Percentiles rank a stretch among this genome's conserved stretches.
Conservation (phyloP, 2,329 filamentous ascomycete species). For the Corynespora cassiicola region DNA sequence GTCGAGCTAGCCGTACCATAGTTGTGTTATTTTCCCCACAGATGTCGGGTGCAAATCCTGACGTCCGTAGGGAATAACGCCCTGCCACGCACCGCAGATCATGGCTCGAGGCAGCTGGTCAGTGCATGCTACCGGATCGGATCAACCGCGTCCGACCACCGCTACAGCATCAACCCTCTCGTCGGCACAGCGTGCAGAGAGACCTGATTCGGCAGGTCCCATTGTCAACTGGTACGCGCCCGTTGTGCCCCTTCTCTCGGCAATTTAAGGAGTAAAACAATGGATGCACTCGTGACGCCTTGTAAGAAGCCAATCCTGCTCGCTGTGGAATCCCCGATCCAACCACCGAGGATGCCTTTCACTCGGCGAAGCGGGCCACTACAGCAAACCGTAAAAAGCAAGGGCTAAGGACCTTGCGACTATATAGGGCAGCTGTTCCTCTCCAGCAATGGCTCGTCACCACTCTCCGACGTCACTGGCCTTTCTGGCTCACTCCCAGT, state of each 20-base stretch:
- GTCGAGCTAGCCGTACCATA: too few species aligned
- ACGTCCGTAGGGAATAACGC: too few species aligned
- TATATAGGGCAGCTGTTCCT: slow-evolving; percentile 40
- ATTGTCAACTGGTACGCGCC: neutral
- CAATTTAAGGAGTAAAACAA: slow-evolving; percentile 21
- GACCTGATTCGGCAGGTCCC: slow-evolving; percentile 17
- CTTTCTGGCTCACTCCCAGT: too few species aligned
- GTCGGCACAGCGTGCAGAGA: slow-evolving; percentile 2
- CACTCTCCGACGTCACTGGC: slow-evolving; percentile 24
- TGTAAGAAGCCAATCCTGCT: slow-evolving; percentile 31
- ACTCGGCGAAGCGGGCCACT: neutral
- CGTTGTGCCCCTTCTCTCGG: neutral
- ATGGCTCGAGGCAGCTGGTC: slow-evolving; percentile 10
- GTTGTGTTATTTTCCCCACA: slow-evolving; percentile 11
- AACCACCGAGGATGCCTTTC: slow-evolving; percentile 16
- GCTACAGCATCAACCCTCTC: slow-evolving; percentile 3
- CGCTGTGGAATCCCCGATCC: slow-evolving; percentile 15
- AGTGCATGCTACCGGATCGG: slow-evolving; percentile 12
- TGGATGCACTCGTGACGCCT: slow-evolving; percentile 37
- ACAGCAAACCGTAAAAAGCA: slow-evolving; percentile 18
- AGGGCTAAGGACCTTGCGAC: slow-evolving; percentile 33
- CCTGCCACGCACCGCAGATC: slow-evolving; percentile 15
- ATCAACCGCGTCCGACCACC: slow-evolving; percentile 6
- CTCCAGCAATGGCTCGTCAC: slow-evolving; percentile 25
- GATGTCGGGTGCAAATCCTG: slow-evolving; percentile 2